Conservation (phyloP, 2,329 filamentous ascomycete species). For the Aspergillus oerlinghausenensis region DNA sequence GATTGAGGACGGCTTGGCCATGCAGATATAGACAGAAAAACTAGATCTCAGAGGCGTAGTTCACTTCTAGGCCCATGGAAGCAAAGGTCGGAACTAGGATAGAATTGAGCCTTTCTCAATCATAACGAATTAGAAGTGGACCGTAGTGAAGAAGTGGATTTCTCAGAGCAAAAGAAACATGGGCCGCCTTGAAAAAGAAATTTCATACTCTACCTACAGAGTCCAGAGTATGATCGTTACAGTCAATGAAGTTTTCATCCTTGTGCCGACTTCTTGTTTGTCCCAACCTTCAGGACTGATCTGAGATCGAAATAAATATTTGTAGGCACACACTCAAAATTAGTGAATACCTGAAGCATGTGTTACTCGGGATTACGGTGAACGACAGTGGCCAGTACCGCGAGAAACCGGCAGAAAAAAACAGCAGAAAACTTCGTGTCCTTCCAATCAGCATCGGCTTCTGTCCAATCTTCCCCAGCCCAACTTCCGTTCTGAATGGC, state of each 20-base stretch:
- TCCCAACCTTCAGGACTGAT: neutral
- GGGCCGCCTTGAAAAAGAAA: neutral
- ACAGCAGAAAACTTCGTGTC: conserved; percentile 2
- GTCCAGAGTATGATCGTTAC: neutral
- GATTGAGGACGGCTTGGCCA: neutral
- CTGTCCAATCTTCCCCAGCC: neutral
- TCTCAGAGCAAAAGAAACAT: neutral
- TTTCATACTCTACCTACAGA: neutral
- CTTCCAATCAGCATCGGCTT: conserved; percentile 6
- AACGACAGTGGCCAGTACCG: neutral
- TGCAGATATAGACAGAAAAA: neutral
- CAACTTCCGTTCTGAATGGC: neutral
- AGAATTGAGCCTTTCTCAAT: neutral
- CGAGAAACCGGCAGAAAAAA: conserved; percentile 8
- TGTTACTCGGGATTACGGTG: neutral
- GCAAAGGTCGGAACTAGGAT: no score
- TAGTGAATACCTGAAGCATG: no score
- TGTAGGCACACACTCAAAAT: no score
- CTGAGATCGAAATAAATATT: neutral
- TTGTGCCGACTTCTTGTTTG: neutral
- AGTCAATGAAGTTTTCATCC: neutral
- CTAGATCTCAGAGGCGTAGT: neutral
- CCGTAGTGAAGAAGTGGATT: neutral
- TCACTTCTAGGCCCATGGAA: neutral
- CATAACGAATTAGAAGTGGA: neutral